phyloP scores from a whole-genome alignment of 805 yeast genomes.

The Yarrowia porcina region DNA sequence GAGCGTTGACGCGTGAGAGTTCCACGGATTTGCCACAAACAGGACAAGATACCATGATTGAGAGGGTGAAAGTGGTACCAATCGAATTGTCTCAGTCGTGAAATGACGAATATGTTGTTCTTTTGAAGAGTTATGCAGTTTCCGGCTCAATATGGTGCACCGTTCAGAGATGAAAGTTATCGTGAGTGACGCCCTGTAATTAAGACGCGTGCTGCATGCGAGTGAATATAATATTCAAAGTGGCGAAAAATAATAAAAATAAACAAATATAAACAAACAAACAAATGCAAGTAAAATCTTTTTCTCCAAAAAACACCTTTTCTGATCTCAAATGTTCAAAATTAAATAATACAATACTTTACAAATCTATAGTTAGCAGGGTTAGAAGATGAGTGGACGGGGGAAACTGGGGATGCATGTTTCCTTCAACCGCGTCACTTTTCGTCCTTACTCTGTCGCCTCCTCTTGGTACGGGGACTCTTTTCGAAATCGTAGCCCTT shows the following conservation, averaged over 20 bases:
- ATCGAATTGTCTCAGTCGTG: background rate
- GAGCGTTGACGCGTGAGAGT: constrained; percentile 36
- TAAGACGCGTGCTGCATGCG: background rate
- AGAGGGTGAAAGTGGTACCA: background rate
- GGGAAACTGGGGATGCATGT: background rate
- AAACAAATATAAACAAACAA: no score
- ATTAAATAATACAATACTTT: constrained; percentile 23
- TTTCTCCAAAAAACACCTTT: no score
- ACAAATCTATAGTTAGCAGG: constrained; percentile 21
- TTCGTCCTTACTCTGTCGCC: constrained; percentile 18
- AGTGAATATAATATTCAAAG: background rate
- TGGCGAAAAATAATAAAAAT: no score
- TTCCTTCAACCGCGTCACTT: background rate
- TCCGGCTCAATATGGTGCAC: background rate
- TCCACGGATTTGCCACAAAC: constrained; percentile 36
- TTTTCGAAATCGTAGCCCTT: constrained; percentile 7
- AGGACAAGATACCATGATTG: constrained; percentile 32
- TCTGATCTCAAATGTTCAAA: background rate
- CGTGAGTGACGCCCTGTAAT: background rate
- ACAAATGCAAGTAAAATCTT: background rate
- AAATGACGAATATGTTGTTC: background rate
- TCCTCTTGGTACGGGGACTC: constrained; percentile 5
- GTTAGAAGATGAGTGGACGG: background rate
- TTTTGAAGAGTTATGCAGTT: background rate
- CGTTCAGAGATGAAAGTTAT: background rate